Base-by-base conservation (phyloP, 2,329 filamentous ascomycete species). In the Graphilbum ipis-grandicollis region DNA sequence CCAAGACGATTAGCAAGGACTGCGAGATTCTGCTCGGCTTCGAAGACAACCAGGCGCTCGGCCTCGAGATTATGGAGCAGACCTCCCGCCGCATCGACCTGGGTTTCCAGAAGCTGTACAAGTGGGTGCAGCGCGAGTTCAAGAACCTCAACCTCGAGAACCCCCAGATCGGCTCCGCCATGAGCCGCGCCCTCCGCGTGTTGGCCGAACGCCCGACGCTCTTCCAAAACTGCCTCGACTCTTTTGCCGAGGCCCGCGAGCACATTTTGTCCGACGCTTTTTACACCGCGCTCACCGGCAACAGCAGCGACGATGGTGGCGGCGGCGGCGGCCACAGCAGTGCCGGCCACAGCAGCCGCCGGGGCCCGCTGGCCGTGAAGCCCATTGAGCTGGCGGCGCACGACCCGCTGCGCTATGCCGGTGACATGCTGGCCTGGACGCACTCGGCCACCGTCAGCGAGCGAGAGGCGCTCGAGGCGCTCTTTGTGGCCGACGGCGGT, bases 351-450 rank as follows among this genome's bases (percentile, higher is more conserved):
- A 28, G 14, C 26, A 28, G 14, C 26, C 26, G 14, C 8, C 12
- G 6, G 26, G 63, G 65, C 19, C 65, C 68, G 32, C 71, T 80
- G 43, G 68, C 68, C 3, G 63, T 79, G 26, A 94, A 96, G 51
- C 88, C 90, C 0, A 98, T 98, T 44, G 88, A 98, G 52, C 72
- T 96, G 47, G 79, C 78, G 10, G 88, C 90, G 1, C 88, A 96
- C 52, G 90, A 98, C 50, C 78, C 84, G 1, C 59, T 96, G 19
- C 75, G 90, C 17, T 96, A 96, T 53, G 75, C 92, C 3, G 85
- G 90, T 37, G 90, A 98, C 52, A 98, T 98, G 86, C 68, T 98
- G 13, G 90, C 90, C 5, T 98, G 90, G 90, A 75, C 80, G 6
- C 90, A 98, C 53, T 93, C 90, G 1, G 81, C 86, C 3, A 79